Conservation (phyloP, 2,329 filamentous ascomycete genomes). For the Botryotinia narcissicola region DNA sequence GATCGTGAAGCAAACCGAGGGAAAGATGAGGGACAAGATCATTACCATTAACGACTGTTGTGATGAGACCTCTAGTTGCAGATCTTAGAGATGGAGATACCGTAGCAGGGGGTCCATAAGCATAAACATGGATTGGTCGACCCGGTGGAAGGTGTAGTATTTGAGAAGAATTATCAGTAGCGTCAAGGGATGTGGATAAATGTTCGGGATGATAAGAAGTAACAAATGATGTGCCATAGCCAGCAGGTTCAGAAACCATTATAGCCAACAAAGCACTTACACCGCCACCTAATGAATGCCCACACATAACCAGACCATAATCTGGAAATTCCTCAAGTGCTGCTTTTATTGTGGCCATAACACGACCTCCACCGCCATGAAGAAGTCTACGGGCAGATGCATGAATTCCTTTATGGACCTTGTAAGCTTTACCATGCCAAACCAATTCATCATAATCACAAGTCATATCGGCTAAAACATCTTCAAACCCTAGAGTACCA, state of each 20-base stretch:
- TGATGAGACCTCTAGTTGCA: constrained; percentile 71
- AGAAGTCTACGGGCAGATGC: constrained; percentile 52
- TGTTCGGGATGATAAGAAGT: constrained; percentile 69
- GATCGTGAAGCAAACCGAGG: constrained; percentile 70
- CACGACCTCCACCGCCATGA: constrained; percentile 48
- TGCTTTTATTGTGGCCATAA: constrained; percentile 52
- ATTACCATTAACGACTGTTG: constrained; percentile 68
- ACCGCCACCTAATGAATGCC: constrained; percentile 54
- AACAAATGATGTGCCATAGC: constrained; percentile 44
- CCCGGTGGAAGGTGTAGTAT: constrained; percentile 59
- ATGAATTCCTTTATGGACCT: constrained; percentile 57
- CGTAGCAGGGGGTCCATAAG: constrained; percentile 72
- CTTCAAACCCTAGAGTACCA: constrained; percentile 56
- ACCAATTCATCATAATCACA: constrained; percentile 53
- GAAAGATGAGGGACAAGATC: constrained; percentile 74
- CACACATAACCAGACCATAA: constrained; percentile 55
- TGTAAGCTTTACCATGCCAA: constrained; percentile 51
- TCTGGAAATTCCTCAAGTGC: constrained; percentile 53
- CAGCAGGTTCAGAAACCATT: constrained; percentile 49
- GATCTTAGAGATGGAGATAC: constrained; percentile 68
- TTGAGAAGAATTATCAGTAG: constrained; percentile 27
- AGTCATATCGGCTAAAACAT: constrained; percentile 56
- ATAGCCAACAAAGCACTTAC: constrained; percentile 55
- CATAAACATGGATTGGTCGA: constrained; percentile 74
- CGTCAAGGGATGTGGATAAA: constrained; percentile 56